Base-by-base conservation (phyloP, 768 basidiomycete genomes). In the Boletellus ananiceps region DNA sequence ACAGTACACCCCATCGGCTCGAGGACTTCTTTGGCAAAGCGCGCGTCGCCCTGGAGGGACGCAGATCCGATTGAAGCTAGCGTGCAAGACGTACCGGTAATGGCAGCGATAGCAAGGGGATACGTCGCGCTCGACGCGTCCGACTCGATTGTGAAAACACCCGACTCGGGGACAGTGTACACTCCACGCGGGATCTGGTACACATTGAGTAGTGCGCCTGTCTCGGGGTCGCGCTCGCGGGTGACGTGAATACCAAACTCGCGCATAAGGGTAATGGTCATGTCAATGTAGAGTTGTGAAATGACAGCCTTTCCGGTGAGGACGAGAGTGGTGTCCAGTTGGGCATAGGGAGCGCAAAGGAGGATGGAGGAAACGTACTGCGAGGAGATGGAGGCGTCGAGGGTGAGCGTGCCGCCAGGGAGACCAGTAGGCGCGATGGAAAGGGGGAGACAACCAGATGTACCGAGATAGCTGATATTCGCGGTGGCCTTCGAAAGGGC, bases 301-400 rank as follows among this genome's bases (percentile, higher is more conserved):
- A 99, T 97, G 63, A 98, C 96, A 51, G 89, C 84, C 0, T 93
- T 95, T 11, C 95, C 96, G 0, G 82, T 87, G 53, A 99, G 80
- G 69, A 96, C 88, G 45, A 98, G 83, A 2, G 83, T 84, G 51
- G 96, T 80, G n/a, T 86, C 76, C 62, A 90, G 75, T 25, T 68
- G 59, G 1, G 95, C 93, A 62, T 98, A 99, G 2, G 95, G 96
- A 0, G 96, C 94, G 63, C 93, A 96, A 34, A 98, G 85, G 7
- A 99, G 80, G 64, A 98, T 92, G 8, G 93, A 94, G 4, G 93
- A 96, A 32, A 98, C 96, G 63, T 97, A 99, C 82, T 99, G 96
- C 58, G 88, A 93, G 5, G 94, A 97, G 7, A 99, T 89, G 59
- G 84, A 92, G 6, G 96, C 96, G 2, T 94, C 88, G 40, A 99